A percentile compares a stretch with the other conserved stretches of the same genome.
Evolutionary conservation across 352 stramenopile genomes (phyloP).

Genomic region (Globisporangium radiosum): DNA sequence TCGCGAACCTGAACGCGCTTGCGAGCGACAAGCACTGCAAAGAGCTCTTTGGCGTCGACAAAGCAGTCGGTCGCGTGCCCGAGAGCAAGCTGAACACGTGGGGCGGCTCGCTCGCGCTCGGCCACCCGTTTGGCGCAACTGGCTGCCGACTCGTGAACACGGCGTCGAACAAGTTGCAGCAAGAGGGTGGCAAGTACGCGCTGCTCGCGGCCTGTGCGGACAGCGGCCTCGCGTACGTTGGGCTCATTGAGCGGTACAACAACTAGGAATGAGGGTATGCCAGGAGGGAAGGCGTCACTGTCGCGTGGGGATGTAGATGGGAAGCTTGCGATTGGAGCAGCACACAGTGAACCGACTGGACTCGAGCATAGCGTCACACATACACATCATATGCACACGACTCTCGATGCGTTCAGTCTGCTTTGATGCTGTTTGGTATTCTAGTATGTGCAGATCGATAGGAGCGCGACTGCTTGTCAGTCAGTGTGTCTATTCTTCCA

Average conservation of each 20-base stretch:
- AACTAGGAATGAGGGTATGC: conserved; percentile 23
- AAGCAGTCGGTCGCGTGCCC: conserved; percentile 89
- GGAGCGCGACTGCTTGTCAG: too few species aligned
- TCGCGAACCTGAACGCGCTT: conserved; percentile 96
- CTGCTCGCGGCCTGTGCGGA: conserved; percentile 96
- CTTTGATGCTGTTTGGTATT: too few species aligned
- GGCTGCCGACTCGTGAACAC: conserved; percentile 95
- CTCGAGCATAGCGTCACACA: too few species aligned
- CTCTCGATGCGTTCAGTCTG: too few species aligned
- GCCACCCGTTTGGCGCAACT: conserved; percentile 98
- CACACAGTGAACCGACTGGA: too few species aligned
- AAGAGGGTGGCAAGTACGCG: conserved; percentile 94
- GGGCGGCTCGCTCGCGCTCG: conserved; percentile 93
- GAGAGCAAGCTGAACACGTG: conserved; percentile 97
- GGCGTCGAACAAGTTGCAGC: conserved; percentile 94
- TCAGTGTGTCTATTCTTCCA: too few species aligned
- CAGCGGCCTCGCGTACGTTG: conserved; percentile 94
- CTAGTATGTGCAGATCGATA: too few species aligned
- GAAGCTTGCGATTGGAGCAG: not conserved
- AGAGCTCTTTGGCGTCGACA: conserved; percentile 88
- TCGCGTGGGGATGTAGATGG: too few species aligned
- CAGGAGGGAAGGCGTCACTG: not conserved
- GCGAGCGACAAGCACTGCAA: conserved; percentile 93
- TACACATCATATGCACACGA: too few species aligned
- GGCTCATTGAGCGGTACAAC: conserved; percentile 90